A percentile compares a stretch with the other conserved stretches of the same genome.
Conservation (phyloP, 371 early-diverging fungal species). For the Syncephalastrum monosporum region DNA sequence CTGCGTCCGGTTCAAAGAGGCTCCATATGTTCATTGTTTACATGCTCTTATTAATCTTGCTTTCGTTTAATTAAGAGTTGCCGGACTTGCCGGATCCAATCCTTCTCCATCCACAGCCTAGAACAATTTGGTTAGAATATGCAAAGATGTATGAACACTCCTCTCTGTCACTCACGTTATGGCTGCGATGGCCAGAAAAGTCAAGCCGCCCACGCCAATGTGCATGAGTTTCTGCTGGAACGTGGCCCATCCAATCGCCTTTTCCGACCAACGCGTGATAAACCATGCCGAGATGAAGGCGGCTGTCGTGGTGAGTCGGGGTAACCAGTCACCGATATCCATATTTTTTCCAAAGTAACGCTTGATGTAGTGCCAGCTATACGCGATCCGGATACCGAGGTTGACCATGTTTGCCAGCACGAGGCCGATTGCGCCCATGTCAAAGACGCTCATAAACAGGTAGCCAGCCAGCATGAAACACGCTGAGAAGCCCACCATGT, state of each 20-base stretch:
- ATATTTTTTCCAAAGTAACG: conserved; percentile 46
- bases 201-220: conserved; percentile 57
- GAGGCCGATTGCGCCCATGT: conserved; percentile 76
- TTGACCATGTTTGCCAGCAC: conserved; percentile 87
- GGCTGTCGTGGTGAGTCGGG: conserved; percentile 35
- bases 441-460: conserved; percentile 54
- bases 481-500: conserved; percentile 76
- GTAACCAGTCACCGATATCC: conserved; percentile 35
- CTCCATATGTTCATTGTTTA: no score
- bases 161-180: conserved; percentile 14
- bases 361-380: conserved; percentile 68
- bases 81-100: conserved; percentile 23
- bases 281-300: conserved; percentile 55
- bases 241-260: conserved; percentile 58
- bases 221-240: conserved; percentile 53
- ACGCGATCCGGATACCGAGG: conserved; percentile 74
- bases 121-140: not conserved
- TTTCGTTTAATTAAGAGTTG: conserved; percentile 13
- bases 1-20: no score
- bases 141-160: not conserved
- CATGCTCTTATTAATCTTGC: not conserved
- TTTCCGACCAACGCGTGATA: conserved; percentile 57
- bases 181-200: conserved; percentile 21
- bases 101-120: conserved; percentile 33
- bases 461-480: conserved; percentile 66